Conservation (phyloP, 2,329 filamentous ascomycete genomes). For the Sporothrix curviconia region DNA sequence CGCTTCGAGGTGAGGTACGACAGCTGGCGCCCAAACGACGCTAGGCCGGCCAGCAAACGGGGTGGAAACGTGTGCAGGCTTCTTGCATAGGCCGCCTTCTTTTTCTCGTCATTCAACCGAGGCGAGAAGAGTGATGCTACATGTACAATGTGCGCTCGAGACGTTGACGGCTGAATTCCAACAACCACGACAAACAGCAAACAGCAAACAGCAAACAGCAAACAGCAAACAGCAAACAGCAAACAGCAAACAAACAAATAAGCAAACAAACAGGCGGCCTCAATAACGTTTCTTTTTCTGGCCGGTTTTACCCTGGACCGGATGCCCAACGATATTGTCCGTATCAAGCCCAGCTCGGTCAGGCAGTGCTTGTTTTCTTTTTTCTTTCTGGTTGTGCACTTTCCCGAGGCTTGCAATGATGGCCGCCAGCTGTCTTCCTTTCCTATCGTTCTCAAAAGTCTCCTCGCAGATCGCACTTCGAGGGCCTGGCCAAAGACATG, state of each 20-base stretch:
- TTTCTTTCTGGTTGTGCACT: not conserved
- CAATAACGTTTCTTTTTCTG: too few species aligned
- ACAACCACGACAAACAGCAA: too few species aligned
- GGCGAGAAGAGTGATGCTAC: not conserved
- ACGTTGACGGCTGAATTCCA: too few species aligned
- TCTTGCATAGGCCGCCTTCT: conserved; percentile 1
- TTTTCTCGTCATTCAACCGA: not conserved
- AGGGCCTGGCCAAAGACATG: not conserved
- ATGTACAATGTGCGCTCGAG: too few species aligned
- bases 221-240: too few species aligned
- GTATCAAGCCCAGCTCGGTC: not conserved
- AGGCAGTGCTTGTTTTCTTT: not conserved
- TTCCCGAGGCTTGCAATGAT: not conserved
- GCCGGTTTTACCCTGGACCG: not conserved
- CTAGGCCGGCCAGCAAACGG: not conserved
- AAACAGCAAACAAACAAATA: too few species aligned
- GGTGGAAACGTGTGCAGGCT: not conserved
- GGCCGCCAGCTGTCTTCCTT: not conserved
- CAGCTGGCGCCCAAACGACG: too few species aligned
- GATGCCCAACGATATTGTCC: not conserved
- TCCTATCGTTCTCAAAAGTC: not conserved
- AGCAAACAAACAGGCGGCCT: too few species aligned
- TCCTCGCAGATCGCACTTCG: not conserved
- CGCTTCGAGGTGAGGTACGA: too few species aligned
- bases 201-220: too few species aligned